Percentiles rank a stretch among this genome's conserved stretches.
phyloP scores from a whole-genome alignment of 768 basidiomycete species.

The Lepiota venenata region DNA sequence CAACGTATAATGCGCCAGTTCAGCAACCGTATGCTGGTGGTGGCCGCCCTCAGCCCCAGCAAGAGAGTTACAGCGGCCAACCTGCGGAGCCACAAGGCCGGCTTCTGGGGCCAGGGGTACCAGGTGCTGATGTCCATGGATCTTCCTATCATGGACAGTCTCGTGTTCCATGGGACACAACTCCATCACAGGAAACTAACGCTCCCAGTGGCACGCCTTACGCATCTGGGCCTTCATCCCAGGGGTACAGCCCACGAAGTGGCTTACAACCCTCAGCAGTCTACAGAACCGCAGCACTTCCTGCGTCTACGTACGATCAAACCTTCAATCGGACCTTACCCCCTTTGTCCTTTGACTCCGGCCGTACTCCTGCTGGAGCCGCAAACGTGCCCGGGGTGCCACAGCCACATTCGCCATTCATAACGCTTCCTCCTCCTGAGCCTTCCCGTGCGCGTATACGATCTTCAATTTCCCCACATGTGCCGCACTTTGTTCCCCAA shows the following conservation, averaged over 20 bases:
- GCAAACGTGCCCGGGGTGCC: constrained; percentile 5
- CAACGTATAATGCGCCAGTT: constrained; percentile 10
- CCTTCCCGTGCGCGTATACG: constrained; percentile 15
- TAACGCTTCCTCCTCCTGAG: constrained; percentile 28
- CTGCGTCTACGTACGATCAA: constrained; percentile 4
- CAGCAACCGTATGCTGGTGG: constrained; percentile 14
- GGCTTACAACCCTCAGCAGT: constrained; percentile 1
- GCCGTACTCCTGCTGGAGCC: background rate
- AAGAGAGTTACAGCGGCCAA: constrained; percentile 24
- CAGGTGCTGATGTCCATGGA: constrained; percentile 30
- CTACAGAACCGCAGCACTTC: constrained; percentile 1
- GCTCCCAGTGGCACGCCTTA: constrained; percentile 13
- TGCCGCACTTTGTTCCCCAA: constrained; percentile 29
- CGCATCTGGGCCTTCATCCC: constrained; percentile 14
- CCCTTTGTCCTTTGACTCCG: constrained; percentile 9
- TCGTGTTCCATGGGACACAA: constrained; percentile 4
- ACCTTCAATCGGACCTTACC: constrained; percentile 12
- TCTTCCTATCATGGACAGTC: constrained; percentile 7
- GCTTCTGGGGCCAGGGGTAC: constrained; percentile 55
- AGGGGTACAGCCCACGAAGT: constrained; percentile 10
- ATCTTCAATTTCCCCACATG: constrained; percentile 19
- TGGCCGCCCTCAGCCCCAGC: constrained; percentile 15
- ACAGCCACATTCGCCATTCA: constrained; percentile 4
- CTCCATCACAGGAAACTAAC: constrained; percentile 5
- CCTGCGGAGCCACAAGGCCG: constrained; percentile 33